A percentile compares a stretch with the other conserved stretches of the same genome.
phyloP scores from a whole-genome alignment of 1,139 yeast genomes.

The Groenewaldozyma sp. region DNA sequence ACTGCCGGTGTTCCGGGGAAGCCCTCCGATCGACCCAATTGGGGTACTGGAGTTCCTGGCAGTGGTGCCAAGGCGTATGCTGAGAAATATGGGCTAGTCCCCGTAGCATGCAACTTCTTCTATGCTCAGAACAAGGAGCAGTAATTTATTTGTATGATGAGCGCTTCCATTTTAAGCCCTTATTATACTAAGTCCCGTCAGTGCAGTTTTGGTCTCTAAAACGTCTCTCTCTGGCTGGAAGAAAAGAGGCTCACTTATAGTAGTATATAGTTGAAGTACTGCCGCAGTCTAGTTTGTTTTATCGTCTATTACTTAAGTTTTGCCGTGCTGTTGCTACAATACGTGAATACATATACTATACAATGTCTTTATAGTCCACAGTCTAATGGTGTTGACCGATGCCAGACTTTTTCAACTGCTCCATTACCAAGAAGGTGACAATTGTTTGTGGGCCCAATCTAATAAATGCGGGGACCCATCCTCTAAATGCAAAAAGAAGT shows the following conservation, averaged over 20 bases:
- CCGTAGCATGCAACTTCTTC: conserved; percentile 73
- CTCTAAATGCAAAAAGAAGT: conserved; percentile 70
- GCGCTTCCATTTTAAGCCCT: too few relatives aligned
- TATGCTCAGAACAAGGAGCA: conserved; percentile 55
- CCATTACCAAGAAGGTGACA: conserved; percentile 71
- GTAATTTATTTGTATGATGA: conserved; percentile 18
- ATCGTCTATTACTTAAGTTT: not conserved
- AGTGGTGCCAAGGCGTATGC: conserved; percentile 75
- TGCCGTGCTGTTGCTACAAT: not conserved
- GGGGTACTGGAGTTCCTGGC: conserved; percentile 78
- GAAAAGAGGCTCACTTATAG: too few relatives aligned
- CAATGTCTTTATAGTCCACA: too few relatives aligned
- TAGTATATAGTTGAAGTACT: too few relatives aligned
- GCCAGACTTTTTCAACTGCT: conserved; percentile 53
- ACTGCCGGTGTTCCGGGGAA: conserved; percentile 17
- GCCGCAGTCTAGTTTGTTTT: not conserved
- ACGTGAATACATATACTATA: too few relatives aligned
- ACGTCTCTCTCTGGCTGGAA: too few relatives aligned
- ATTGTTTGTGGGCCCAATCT: conserved; percentile 88
- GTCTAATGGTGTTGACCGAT: conserved; percentile 7
- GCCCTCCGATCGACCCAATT: conserved; percentile 55
- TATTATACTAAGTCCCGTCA: too few relatives aligned
- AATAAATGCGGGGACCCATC: conserved; percentile 83
- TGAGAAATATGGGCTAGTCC: conserved; percentile 48
- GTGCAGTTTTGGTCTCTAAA: too few relatives aligned